Base-by-base conservation (phyloP, 495 filamentous ascomycete genomes). In the Podospora pseudopauciseta region DNA sequence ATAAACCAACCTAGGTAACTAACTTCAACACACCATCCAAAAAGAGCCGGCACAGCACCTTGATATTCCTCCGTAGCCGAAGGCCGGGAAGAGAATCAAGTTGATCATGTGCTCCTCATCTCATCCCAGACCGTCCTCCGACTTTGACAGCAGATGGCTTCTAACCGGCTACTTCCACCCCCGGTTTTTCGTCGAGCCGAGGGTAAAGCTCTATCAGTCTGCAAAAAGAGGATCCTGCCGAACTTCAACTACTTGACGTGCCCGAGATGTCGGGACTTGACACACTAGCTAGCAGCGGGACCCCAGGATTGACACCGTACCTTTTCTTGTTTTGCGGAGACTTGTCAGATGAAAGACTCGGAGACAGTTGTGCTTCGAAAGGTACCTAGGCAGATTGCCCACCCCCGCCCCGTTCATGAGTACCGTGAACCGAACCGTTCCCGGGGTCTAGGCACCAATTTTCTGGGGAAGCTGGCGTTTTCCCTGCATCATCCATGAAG, bases 111-210 rank as follows among this genome's bases (percentile, higher is more conserved):
- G 39, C 39, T 49, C 39, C 39, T 49, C 39, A 49, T 49, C 39
- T 13, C 39, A 49, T 49, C 39, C 13, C 39, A 49, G 39, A 5
- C 9, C 9, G 39, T 11, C 39, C 15, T 16, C 39, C 39, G 39
- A 49, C 39, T 49, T 3, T 49, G 39, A 11, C 39, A 49, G 39
- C 39, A 23, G n/a, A 20, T 62, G 58, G 63, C 30, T 9, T 63
- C 58, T 53, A 6, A 15, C 63, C 60, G 68, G 53, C 64, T 49
- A 49, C 39, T 49, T 49, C 39, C 15, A 49, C 39, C 39, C 39
- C 39, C 39, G 39, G 39, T 34, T 71, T 73, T 65, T 70, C 68
- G 65, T 70, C 62, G 70, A 74, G 70, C 72, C 72, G 72, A 74
- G 68, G 68, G 63, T 72, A 74, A 70, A 34, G 44, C 49, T 49